Percentiles rank a stretch among this genome's conserved stretches.
These are phyloP conservation scores for Micractinium conductrix DNA, from an alignment of 139 green algal genomes.

Conservation along the genomic window DNA sequence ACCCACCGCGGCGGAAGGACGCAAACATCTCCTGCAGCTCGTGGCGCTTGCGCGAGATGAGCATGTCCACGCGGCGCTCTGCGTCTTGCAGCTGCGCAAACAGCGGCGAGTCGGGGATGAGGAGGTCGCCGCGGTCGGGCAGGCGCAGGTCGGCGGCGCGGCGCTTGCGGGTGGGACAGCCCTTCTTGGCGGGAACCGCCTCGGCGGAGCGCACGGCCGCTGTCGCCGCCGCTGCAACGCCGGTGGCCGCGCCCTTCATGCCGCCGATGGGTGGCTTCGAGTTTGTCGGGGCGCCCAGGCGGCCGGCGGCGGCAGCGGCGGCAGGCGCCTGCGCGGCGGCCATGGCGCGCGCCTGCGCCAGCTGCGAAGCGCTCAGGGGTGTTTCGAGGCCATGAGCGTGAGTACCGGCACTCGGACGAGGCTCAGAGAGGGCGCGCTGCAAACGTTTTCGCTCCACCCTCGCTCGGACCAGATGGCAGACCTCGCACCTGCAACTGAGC, in stretches of 20 bases:
- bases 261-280: neutral
- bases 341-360: neutral
- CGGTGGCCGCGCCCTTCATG: neutral
- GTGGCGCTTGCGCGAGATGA: constrained; percentile 64
- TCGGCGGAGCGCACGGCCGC: neutral
- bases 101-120: constrained; percentile 72
- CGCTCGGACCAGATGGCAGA: too few relatives aligned
- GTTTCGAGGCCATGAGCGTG: too few relatives aligned
- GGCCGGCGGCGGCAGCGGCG: neutral
- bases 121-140: constrained; percentile 19
- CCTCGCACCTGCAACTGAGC: too few relatives aligned
- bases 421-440: too few relatives aligned
- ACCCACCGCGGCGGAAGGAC: constrained; percentile 24
- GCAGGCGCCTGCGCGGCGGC: too few relatives aligned
- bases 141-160: constrained; percentile 17
- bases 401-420: too few relatives aligned
- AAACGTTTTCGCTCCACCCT: too few relatives aligned
- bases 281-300: too few relatives aligned
- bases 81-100: constrained; percentile 71
- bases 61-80: constrained; percentile 67
- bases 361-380: too few relatives aligned
- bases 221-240: neutral
- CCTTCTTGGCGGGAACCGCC: constrained; percentile 14
- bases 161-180: constrained; percentile 11
- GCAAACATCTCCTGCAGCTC: constrained; percentile 67